Percentiles rank a stretch among this genome's conserved stretches.
These are phyloP conservation scores for Boletus tomentosulus DNA, from an alignment of 768 basidiomycete genomes.

Conservation along the genomic window DNA sequence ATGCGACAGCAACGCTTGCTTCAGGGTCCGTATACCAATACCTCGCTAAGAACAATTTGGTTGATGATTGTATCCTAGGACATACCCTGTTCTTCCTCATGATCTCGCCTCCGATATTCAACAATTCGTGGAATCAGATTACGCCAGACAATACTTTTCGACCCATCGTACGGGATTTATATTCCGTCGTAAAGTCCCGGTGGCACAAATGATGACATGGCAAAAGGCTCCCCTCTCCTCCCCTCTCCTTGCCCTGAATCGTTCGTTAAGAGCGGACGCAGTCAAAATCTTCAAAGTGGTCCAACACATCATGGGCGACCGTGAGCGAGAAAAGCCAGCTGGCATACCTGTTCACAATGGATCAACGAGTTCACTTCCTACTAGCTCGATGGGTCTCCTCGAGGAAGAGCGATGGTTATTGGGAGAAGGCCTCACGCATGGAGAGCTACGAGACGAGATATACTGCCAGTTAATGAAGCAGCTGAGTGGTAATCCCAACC, in stretches of 20 bases:
- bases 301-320: conserved; percentile 92
- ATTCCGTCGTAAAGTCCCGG: conserved; percentile 75
- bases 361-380: conserved; percentile 41
- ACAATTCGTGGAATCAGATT: conserved; percentile 82
- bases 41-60: not conserved
- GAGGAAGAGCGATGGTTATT: conserved; percentile 90
- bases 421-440: conserved; percentile 70
- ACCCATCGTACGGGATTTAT: conserved; percentile 88
- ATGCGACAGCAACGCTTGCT: conserved; percentile 44
- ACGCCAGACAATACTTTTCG: conserved; percentile 84
- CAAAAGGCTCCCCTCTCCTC: conserved; percentile 73
- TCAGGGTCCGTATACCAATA: conserved; percentile 52
- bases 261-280: conserved; percentile 67
- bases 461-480: conserved; percentile 95
- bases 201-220: conserved; percentile 88
- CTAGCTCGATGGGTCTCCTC: conserved; percentile 45
- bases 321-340: conserved; percentile 65
- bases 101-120: conserved; percentile 83
- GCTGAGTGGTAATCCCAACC: conserved; percentile 73
- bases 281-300: conserved; percentile 85
- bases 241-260: conserved; percentile 70
- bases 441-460: conserved; percentile 88
- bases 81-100: conserved; percentile 72
- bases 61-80: conserved; percentile 39
- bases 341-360: conserved; percentile 43